Conservation (phyloP, 169 alveolate species). For the Plasmodium vivax region DNA sequence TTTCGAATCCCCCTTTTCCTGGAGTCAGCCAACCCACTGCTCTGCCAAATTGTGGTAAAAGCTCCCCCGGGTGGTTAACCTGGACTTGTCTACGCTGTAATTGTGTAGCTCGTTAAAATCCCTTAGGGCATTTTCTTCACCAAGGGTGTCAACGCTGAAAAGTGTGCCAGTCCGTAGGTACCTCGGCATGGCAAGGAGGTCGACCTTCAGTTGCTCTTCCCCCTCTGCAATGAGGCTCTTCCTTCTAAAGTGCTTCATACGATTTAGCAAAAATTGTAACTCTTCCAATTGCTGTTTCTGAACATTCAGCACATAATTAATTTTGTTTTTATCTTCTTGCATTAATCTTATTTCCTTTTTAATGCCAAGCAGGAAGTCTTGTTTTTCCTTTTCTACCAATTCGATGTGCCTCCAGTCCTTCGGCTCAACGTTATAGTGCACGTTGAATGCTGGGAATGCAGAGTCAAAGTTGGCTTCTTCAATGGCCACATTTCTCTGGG, state of each 20-base stretch:
- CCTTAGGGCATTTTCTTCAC: neutral
- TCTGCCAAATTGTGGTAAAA: conserved; percentile 58
- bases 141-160: neutral
- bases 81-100: conserved; percentile 14
- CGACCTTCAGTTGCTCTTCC: neutral
- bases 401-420: conserved; percentile 62
- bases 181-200: conserved; percentile 11
- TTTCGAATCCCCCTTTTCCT: neutral
- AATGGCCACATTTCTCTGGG: conserved; percentile 1
- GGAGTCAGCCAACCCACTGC: conserved; percentile 36
- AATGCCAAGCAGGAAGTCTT: conserved; percentile 20
- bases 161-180: conserved; percentile 45
- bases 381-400: conserved; percentile 33
- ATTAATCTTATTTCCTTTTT: conserved; percentile 48
- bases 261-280: conserved; percentile 30
- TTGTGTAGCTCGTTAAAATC: conserved; percentile 31
- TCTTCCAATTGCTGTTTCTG: conserved; percentile 69
- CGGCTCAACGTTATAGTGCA: conserved; percentile 69
- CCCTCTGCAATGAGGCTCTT: neutral
- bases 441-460: conserved; percentile 40
- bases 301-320: conserved; percentile 34
- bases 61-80: conserved; percentile 6
- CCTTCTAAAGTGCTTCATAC: neutral
- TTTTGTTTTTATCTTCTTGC: conserved; percentile 62
- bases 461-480: conserved; percentile 26